phyloP scores from a whole-genome alignment of 306 rosid species.

The Lathyrus oleraceus region DNA sequence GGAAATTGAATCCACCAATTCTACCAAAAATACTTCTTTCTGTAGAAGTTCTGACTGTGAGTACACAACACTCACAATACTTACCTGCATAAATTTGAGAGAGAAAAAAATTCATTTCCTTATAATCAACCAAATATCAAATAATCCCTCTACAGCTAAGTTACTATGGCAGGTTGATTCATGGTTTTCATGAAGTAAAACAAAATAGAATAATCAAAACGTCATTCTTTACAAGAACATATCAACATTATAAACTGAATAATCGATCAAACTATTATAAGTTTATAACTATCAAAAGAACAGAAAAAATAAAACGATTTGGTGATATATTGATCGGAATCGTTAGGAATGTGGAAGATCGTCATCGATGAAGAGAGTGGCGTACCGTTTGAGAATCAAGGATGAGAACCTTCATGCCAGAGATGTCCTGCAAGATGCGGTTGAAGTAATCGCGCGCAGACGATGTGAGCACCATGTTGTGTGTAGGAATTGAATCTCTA shows the following conservation, averaged over 20 bases:
- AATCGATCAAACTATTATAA: background rate
- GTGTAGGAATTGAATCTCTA: conserved; percentile 1
- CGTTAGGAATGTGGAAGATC: conserved; percentile 23
- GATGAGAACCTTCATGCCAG: conserved; percentile 97
- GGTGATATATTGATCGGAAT: conserved; percentile 12
- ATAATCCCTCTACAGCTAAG: conserved; percentile 10
- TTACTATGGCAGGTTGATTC: conserved; percentile 1
- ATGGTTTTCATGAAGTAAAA: conserved; percentile 18
- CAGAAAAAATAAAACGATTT: background rate
- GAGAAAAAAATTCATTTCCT: conserved; percentile 1
- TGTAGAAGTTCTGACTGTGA: conserved; percentile 93
- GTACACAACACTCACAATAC: conserved; percentile 86
- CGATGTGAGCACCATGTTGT: conserved; percentile 66
- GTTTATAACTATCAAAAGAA: background rate
- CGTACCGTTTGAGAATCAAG: conserved; percentile 94
- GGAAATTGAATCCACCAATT: conserved; percentile 76
- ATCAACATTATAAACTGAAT: conserved; percentile 4
- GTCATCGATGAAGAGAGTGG: background rate
- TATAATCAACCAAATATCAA: conserved; percentile 4
- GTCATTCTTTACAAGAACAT: background rate
- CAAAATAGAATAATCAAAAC: conserved; percentile 23
- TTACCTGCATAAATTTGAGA: conserved; percentile 60
- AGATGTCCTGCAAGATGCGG: conserved; percentile 95
- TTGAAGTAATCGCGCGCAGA: conserved; percentile 80
- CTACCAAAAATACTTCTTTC: conserved; percentile 92